Percentiles rank a stretch among this genome's conserved stretches.
phyloP scores from a whole-genome alignment of 768 basidiomycete genomes.

The Collybia sp. region DNA sequence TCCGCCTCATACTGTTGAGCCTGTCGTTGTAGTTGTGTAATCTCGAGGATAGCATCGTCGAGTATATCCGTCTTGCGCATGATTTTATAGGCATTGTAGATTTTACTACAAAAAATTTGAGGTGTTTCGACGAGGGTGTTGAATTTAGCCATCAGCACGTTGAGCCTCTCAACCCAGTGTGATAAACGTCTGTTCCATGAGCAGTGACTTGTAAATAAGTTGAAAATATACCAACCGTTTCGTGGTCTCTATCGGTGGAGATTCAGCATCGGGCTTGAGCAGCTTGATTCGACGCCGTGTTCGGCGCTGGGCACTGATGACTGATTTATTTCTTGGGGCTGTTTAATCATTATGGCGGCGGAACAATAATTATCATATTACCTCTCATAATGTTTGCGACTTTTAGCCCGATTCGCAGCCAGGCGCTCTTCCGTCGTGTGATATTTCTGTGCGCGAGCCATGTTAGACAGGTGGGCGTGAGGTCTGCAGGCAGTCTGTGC shows the following conservation, averaged over 20 bases:
- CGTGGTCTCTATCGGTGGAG: too few species aligned
- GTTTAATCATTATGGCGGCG: not conserved
- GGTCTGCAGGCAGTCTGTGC: not conserved
- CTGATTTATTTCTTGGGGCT: not conserved
- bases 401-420: conserved; percentile 3
- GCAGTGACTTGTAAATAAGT: too few species aligned
- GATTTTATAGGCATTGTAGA: too few species aligned
- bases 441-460: conserved; percentile 1
- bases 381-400: conserved; percentile 1
- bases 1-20: not conserved
- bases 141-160: too few species aligned
- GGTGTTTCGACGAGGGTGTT: too few species aligned
- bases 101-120: too few species aligned
- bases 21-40: not conserved
- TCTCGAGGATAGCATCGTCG: not conserved
- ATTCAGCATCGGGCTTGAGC: too few species aligned
- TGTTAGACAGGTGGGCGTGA: not conserved
- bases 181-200: too few species aligned
- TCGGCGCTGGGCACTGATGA: not conserved
- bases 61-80: too few species aligned
- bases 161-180: too few species aligned
- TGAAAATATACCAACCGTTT: too few species aligned
- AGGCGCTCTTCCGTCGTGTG: not conserved
- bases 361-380: not conserved
- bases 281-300: not conserved